Evolutionary conservation across 768 basidiomycete genomes (phyloP).

Genomic region (Lactarius hatsudake): DNA sequence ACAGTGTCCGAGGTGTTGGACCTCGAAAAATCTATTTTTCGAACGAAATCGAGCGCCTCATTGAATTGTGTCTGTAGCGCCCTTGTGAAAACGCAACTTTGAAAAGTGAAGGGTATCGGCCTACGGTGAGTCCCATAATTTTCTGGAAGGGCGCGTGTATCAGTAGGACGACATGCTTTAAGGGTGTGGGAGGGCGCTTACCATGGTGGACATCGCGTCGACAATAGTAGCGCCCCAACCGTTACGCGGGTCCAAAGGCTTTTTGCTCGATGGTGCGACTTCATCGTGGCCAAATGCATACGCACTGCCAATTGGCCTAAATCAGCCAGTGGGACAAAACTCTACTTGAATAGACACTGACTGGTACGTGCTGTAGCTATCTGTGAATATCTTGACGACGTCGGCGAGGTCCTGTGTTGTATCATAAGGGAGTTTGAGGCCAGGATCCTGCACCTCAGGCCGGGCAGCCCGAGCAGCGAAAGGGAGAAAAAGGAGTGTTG

Average conservation of each 20-base stretch:
- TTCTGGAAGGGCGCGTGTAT: conserved; percentile 50
- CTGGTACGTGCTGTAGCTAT: conserved; percentile 58
- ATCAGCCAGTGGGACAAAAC: neutral
- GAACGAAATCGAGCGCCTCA: conserved; percentile 53
- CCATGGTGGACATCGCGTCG: conserved; percentile 63
- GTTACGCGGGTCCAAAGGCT: conserved; percentile 38
- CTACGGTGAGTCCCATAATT: conserved; percentile 56
- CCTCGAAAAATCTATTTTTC: conserved; percentile 52
- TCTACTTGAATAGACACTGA: conserved; percentile 29
- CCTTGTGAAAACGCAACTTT: neutral
- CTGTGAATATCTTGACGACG: conserved; percentile 49
- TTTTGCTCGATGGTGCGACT: conserved; percentile 46
- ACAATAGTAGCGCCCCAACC: conserved; percentile 61
- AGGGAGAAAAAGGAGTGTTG: neutral
- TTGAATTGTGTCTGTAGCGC: conserved; percentile 46
- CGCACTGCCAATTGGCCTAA: conserved; percentile 35
- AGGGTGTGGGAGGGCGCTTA: conserved; percentile 31
- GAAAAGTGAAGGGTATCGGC: conserved; percentile 15
- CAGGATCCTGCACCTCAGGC: neutral
- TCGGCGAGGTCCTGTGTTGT: conserved; percentile 35
- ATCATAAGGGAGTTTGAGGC: neutral
- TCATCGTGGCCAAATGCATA: conserved; percentile 64
- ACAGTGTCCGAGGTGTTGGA: conserved; percentile 47
- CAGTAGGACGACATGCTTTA: conserved; percentile 6
- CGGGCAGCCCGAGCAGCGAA: neutral